These are phyloP conservation scores for Chaetomiaceae sp. DNA, from an alignment of 2,329 filamentous ascomycete genomes.

Conservation along the genomic window DNA sequence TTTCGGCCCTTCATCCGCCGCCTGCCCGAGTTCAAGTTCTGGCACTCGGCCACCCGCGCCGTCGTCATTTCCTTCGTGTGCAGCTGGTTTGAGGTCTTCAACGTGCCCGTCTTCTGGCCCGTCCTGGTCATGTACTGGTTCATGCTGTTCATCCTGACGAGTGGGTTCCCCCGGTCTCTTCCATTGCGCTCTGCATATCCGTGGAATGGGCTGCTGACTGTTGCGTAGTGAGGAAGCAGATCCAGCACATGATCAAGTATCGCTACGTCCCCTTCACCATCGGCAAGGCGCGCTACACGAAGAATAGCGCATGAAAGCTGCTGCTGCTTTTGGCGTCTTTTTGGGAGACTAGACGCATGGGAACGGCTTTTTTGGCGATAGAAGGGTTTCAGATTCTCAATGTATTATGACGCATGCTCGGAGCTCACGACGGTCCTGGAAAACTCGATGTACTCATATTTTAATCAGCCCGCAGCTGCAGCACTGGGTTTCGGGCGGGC, in stretches of 20 bases:
- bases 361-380: conserved; percentile 6
- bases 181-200: not conserved
- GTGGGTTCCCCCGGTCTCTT: conserved; percentile 52
- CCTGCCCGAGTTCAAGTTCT: conserved; percentile 99
- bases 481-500: conserved; percentile 2
- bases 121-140: conserved; percentile 98
- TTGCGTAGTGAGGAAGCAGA: conserved; percentile 85
- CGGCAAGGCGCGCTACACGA: conserved; percentile 78
- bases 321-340: not conserved
- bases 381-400: conserved; percentile 6
- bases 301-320: conserved; percentile 47
- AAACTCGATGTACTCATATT: conserved; percentile 12
- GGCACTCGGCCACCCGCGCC: conserved; percentile 90
- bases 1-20: conserved; percentile 96
- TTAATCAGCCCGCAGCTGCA: conserved; percentile 8
- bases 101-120: conserved; percentile 98
- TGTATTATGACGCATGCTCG: conserved; percentile 19
- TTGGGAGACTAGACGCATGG: not conserved
- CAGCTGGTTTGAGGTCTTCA: conserved; percentile 91
- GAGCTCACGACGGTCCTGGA: conserved; percentile 15
- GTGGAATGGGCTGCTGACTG: too few species aligned
- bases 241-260: conserved; percentile 99
- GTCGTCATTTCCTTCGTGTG: conserved; percentile 78
- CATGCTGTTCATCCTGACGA: conserved; percentile 91
- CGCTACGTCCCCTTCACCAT: conserved; percentile 93